These are phyloP conservation scores for Diaporthe capsici DNA, from an alignment of 2,329 filamentous ascomycete species.

Conservation along the genomic window DNA sequence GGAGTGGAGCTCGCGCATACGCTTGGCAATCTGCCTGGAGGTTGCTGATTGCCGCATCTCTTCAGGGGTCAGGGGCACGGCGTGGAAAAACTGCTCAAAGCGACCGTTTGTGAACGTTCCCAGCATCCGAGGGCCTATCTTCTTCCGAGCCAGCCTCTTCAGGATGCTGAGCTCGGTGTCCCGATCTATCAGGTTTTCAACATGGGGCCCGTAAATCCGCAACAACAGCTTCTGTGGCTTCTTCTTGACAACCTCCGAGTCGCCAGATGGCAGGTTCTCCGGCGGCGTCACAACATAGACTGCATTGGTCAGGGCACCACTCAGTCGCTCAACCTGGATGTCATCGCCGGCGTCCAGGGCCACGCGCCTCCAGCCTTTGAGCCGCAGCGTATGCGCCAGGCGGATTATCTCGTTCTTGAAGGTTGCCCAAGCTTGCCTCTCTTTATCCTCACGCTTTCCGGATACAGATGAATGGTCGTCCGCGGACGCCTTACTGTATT, in stretches of 20 bases:
- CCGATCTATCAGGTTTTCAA: constrained; percentile 94
- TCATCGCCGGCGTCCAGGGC: constrained; percentile 77
- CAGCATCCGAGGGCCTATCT: constrained; percentile 90
- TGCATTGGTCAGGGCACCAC: constrained; percentile 94
- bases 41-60: constrained; percentile 87
- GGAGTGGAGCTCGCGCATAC: constrained; percentile 96
- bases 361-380: constrained; percentile 93
- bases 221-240: constrained; percentile 80
- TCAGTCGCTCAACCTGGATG: constrained; percentile 82
- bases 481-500: constrained; percentile 68
- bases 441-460: constrained; percentile 70
- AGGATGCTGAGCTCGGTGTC: constrained; percentile 91
- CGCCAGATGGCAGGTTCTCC: constrained; percentile 64
- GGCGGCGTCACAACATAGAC: constrained; percentile 95
- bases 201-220: constrained; percentile 93
- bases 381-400: constrained; percentile 86
- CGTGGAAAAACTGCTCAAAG: constrained; percentile 95
- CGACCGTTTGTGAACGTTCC: constrained; percentile 95
- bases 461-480: constrained; percentile 59
- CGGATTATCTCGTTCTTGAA: constrained; percentile 96
- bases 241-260: constrained; percentile 53
- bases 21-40: constrained; percentile 93
- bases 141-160: constrained; percentile 87
- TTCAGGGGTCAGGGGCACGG: constrained; percentile 80
- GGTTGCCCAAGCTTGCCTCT: constrained; percentile 81